Conservation (phyloP, 306 rosid species). For the Dryas octopetala region DNA sequence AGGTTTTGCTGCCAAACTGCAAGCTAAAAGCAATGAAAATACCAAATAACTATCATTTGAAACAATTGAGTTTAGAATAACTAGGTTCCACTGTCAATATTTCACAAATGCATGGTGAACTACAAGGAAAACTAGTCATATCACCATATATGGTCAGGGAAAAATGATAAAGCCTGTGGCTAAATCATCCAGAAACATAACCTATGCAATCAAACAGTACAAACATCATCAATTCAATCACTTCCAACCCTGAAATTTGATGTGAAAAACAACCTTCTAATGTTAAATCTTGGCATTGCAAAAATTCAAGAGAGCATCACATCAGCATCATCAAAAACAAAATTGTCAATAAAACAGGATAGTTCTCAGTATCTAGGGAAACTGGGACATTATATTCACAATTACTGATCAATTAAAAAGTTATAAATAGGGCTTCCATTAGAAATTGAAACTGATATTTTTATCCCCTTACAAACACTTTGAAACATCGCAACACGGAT, state of each 20-base stretch:
- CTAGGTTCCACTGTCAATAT: not conserved
- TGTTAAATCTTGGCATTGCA: not conserved
- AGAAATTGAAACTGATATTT: not conserved
- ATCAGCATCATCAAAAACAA: not conserved
- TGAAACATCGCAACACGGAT: not conserved
- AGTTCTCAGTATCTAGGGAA: not conserved
- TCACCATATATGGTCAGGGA: not conserved
- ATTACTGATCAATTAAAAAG: not conserved
- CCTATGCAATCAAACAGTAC: not conserved
- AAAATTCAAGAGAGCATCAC: not conserved
- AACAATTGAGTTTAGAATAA: not conserved
- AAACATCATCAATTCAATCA: not conserved
- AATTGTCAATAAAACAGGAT: not conserved
- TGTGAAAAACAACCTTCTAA: not conserved
- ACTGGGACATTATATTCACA: not conserved
- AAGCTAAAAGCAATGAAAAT: conserved; percentile 51
- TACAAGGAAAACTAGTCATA: not conserved
- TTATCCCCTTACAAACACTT: not conserved
- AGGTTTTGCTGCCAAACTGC: conserved; percentile 76
- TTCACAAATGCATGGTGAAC: not conserved
- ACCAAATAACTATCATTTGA: conserved; percentile 4
- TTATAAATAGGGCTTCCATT: not conserved
- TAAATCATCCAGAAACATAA: not conserved
- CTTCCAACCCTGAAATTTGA: not conserved
- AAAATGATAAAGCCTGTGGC: not conserved